Evolutionary conservation across 2,329 filamentous ascomycete species (phyloP).

Genomic region (Verticillium longisporum): DNA sequence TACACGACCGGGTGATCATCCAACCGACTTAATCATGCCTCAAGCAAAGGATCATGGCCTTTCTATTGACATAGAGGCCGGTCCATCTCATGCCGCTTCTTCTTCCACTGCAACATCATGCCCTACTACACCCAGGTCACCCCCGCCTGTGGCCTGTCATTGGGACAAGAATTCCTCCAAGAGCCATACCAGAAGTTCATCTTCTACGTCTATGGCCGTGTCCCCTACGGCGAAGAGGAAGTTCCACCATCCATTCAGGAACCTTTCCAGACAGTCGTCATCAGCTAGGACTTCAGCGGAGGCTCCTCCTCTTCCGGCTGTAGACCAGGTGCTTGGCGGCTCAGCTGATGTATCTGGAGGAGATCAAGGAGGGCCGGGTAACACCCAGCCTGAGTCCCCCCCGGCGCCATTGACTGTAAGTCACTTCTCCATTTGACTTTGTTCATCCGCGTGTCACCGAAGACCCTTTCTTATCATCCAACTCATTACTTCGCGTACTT

Average conservation of each 20-base stretch:
- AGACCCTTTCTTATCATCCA: too few species aligned
- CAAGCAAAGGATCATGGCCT: not conserved
- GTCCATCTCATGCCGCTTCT: not conserved
- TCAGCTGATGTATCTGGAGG: not conserved
- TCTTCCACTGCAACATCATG: not conserved
- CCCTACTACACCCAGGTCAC: not conserved
- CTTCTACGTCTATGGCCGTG: not conserved
- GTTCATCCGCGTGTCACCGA: too few species aligned
- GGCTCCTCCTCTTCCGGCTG: not conserved
- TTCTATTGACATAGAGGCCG: not conserved
- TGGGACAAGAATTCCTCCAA: not conserved
- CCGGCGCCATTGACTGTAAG: not conserved
- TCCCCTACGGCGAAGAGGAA: not conserved
- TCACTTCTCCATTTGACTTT: not conserved
- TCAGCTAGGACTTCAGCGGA: not conserved
- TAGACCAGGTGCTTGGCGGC: not conserved
- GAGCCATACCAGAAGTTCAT: not conserved
- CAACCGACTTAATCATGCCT: not conserved
- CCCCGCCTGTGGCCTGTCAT: not conserved
- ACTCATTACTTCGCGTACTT: too few species aligned
- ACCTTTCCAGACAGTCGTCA: not conserved
- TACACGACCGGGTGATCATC: not conserved
- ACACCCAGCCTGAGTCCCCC: not conserved
- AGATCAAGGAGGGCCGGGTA: not conserved
- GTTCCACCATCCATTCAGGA: not conserved